These are phyloP conservation scores for Funneliformis geosporum DNA, from an alignment of 192 early-diverging fungal species.

Conservation along the genomic window DNA sequence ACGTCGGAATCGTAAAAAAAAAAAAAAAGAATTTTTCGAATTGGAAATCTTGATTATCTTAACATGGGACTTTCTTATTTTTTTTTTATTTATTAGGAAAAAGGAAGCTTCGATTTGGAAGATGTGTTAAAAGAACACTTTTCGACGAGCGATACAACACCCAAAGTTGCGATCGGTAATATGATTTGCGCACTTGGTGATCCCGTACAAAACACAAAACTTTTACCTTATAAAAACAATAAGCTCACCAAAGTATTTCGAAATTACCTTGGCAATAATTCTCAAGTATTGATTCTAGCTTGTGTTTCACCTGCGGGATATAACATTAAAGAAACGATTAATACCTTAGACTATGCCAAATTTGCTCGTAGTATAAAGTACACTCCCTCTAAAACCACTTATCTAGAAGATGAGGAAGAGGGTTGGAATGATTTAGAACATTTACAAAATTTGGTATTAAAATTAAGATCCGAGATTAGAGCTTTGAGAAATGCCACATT, in stretches of 20 bases:
- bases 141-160: conserved; percentile 56
- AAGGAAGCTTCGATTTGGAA: conserved; percentile 88
- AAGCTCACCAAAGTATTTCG: conserved; percentile 94
- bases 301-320: conserved; percentile 86
- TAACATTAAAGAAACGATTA: conserved; percentile 88
- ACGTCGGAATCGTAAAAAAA: conserved; percentile 17
- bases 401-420: conserved; percentile 60
- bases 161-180: conserved; percentile 90
- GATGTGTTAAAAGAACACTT: conserved; percentile 94
- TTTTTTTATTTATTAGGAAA: conserved; percentile 51
- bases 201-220: conserved; percentile 53
- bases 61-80: not conserved
- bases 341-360: conserved; percentile 94
- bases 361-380: conserved; percentile 95
- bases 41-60: not conserved
- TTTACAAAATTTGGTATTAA: conserved; percentile 62
- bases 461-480: conserved; percentile 61
- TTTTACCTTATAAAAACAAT: conserved; percentile 86
- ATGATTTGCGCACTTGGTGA: conserved; percentile 95
- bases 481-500: conserved; percentile 35
- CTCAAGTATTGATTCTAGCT: conserved; percentile 91
- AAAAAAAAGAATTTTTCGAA: not conserved
- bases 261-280: conserved; percentile 92
- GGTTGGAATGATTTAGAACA: conserved; percentile 65
- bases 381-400: conserved; percentile 68